A percentile compares a stretch with the other conserved stretches of the same genome.
phyloP scores from a whole-genome alignment of 2,329 filamentous ascomycete genomes.

The Nemania abortiva region DNA sequence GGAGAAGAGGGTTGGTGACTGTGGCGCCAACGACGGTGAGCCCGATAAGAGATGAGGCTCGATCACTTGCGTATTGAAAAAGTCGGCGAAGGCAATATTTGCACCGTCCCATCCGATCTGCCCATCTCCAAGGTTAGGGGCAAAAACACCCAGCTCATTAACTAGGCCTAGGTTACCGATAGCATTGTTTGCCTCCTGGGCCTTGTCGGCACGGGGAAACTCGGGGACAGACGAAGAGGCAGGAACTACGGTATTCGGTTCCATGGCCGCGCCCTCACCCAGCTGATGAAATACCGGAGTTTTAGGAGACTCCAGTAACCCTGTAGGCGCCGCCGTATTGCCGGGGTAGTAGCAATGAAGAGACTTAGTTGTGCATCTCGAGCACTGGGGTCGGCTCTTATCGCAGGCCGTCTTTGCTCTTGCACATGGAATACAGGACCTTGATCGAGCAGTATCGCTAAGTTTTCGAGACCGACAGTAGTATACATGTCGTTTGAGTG shows the following conservation, averaged over 20 bases:
- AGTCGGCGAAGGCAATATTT: not conserved
- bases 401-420: constrained; percentile 1
- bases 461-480: constrained; percentile 3
- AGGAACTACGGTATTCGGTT: not conserved
- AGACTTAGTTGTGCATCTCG: not conserved
- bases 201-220: not conserved
- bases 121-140: not conserved
- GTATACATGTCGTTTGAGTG: not conserved
- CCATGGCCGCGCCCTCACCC: not conserved
- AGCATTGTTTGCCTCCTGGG: not conserved
- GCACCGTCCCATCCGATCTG: not conserved
- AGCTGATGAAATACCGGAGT: not conserved
- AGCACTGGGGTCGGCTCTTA: not conserved
- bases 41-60: not conserved
- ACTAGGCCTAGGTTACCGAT: not conserved
- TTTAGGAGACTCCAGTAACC: not conserved
- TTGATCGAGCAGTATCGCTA: not conserved
- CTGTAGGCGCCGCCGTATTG: not conserved
- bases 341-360: not conserved
- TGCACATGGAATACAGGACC: not conserved
- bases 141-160: not conserved
- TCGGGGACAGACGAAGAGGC: not conserved
- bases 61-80: not conserved
- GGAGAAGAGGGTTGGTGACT: not conserved
- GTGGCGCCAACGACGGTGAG: not conserved